Percentiles rank a stretch among this genome's conserved stretches.
phyloP scores from a whole-genome alignment of 208 protist genomes.

The Trypanosoma vivax region DNA sequence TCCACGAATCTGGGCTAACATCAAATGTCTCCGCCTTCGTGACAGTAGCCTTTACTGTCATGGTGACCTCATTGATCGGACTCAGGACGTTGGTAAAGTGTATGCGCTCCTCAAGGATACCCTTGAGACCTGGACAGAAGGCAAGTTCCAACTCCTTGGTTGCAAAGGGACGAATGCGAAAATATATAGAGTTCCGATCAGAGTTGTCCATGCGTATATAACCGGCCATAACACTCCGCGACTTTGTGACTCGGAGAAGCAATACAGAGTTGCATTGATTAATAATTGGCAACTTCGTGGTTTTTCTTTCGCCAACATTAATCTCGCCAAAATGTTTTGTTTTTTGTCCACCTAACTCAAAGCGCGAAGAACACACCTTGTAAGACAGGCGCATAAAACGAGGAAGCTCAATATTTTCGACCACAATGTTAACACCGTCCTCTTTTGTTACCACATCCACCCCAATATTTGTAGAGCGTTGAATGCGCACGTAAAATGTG shows the following conservation, averaged over 20 bases:
- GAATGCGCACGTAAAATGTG: conserved; percentile 60
- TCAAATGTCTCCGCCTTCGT: conserved; percentile 87
- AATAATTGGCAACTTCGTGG: conserved; percentile 67
- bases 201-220: conserved; percentile 79
- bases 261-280: conserved; percentile 76
- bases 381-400: conserved; percentile 84
- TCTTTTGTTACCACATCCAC: conserved; percentile 72
- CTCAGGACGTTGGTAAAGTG: conserved; percentile 64
- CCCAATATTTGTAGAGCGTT: conserved; percentile 25
- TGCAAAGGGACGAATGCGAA: conserved; percentile 66
- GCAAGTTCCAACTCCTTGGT: conserved; percentile 76
- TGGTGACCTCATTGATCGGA: conserved; percentile 46
- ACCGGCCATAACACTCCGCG: conserved; percentile 71
- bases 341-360: conserved; percentile 72
- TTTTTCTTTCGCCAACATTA: conserved; percentile 78
- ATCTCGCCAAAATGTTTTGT: conserved; percentile 87
- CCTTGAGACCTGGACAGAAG: conserved; percentile 80
- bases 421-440: conserved; percentile 64
- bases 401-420: conserved; percentile 60
- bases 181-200: conserved; percentile 59
- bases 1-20: conserved; percentile 77
- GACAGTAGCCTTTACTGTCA: conserved; percentile 77
- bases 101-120: conserved; percentile 71
- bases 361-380: conserved; percentile 52
- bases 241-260: conserved; percentile 67